Evolutionary conservation across 2,329 filamentous ascomycete species (phyloP).

Genomic region (Pseudogymnoascus sp.): DNA sequence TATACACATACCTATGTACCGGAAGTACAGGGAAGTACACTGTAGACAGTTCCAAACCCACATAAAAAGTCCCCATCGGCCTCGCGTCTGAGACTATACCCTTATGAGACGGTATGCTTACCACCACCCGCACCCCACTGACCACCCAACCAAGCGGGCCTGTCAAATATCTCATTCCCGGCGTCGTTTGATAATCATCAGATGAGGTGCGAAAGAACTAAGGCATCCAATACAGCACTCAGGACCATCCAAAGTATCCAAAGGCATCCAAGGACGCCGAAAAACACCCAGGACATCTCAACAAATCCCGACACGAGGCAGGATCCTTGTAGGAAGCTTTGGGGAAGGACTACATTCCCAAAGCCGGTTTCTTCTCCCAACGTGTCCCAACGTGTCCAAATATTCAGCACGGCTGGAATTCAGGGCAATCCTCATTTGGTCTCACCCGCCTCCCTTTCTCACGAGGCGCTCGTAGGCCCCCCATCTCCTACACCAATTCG

Average conservation of each 20-base stretch:
- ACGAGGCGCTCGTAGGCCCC: not conserved
- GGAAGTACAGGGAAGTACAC: not conserved
- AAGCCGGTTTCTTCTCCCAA: not conserved
- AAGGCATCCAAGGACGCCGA: too few relatives aligned
- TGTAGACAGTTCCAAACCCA: not conserved
- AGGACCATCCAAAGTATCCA: too few relatives aligned
- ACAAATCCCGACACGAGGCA: not conserved
- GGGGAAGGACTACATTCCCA: not conserved
- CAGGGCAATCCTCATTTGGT: not conserved
- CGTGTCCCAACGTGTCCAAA: not conserved
- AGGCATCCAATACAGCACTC: not conserved
- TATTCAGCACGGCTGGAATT: not conserved
- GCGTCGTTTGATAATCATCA: not conserved
- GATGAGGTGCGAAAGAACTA: not conserved
- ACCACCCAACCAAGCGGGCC: not conserved
- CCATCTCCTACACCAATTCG: not conserved
- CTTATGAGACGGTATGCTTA: not conserved
- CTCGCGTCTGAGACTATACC: too few relatives aligned
- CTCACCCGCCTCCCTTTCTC: not conserved
- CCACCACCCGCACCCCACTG: not conserved
- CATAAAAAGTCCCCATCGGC: not conserved
- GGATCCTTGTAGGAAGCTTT: not conserved
- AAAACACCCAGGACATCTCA: not conserved
- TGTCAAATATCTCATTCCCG: not conserved
- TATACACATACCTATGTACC: not conserved